Evolutionary conservation across 169 alveolate species (phyloP), one percentile per base, ranked within the genome.

Genomic region (Cryptosporidium xiaoi): DNA sequence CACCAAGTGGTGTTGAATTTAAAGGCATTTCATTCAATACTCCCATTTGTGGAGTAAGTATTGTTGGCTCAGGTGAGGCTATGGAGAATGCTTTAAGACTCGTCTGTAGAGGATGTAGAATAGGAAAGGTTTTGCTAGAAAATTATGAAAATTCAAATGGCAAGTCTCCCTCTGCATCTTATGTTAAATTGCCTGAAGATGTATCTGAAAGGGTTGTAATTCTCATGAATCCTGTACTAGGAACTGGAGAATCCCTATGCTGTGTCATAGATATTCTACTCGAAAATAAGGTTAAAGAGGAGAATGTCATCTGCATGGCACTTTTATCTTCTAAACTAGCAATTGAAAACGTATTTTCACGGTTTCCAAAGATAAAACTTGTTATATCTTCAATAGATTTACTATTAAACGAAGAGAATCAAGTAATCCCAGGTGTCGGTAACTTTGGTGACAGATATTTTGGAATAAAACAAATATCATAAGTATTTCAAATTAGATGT

Each of bases 381-480:
- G 87, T 92, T 46, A 83, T 94, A 36, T 94, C 95, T 18, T 91
- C 91, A 24, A 46, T 92, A 5, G 95, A 94, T 82, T 90, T 92
- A 20, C 58, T 20, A 15, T 64, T 94, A 46, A 91, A 92, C 55
- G 92, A 84, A 6, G 65, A 91, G 27, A 55, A 51, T 36, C 93
- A 91, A 60, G 87, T 94, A 58, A 65, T 83, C 55, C 96, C 96
- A 33, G 95, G 96, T 3, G 77, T 94, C 13, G 96, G 96, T 36
- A 95, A 94, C 83, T 93, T 93, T 62, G 95, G 97, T 16, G 97
- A 94, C 77, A 90, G 95, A 77, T 93, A 92, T 82, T 94, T 94
- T 83, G 94, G 94, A 20, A 91, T 95, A 29, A 71, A 82, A 18
- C 82, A 55, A 8, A 5, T 20, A 12, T 16, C 20, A 5, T 53